phyloP scores from a whole-genome alignment of 2,329 filamentous ascomycete species.

The Botrytis sinoallii region DNA sequence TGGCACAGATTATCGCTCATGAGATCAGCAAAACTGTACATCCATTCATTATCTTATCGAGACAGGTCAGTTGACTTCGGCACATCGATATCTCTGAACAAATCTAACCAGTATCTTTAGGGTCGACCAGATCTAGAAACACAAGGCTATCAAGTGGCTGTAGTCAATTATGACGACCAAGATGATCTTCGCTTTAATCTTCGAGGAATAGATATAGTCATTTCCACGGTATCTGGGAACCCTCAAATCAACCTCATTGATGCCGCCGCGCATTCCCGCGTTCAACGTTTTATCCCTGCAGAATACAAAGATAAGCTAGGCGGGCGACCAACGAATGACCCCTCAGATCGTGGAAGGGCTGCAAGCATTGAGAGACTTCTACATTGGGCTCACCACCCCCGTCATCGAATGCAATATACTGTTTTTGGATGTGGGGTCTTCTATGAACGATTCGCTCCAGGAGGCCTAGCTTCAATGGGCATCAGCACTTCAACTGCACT shows the following conservation, averaged over 20 bases:
- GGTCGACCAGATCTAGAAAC: conserved; percentile 39
- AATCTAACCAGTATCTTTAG: conserved; percentile 26
- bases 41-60: conserved; percentile 67
- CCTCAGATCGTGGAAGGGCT: conserved; percentile 58
- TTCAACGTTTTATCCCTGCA: conserved; percentile 69
- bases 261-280: conserved; percentile 61
- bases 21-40: conserved; percentile 63
- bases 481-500: conserved; percentile 58
- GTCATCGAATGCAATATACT: conserved; percentile 60
- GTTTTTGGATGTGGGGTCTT: conserved; percentile 72
- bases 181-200: conserved; percentile 61
- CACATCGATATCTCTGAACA: background rate
- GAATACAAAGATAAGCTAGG: conserved; percentile 68
- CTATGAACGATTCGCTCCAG: conserved; percentile 71
- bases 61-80: conserved; percentile 48
- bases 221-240: conserved; percentile 67
- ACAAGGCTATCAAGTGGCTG: conserved; percentile 58
- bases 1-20: conserved; percentile 56
- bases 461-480: conserved; percentile 57
- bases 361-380: conserved; percentile 56
- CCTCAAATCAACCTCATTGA: conserved; percentile 70
- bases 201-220: conserved; percentile 69
- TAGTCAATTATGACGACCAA: conserved; percentile 63
- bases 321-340: conserved; percentile 52
- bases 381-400: conserved; percentile 47